Conservation (phyloP, 1,284 basidiomycete species). For the Leccinum pachyderme region DNA sequence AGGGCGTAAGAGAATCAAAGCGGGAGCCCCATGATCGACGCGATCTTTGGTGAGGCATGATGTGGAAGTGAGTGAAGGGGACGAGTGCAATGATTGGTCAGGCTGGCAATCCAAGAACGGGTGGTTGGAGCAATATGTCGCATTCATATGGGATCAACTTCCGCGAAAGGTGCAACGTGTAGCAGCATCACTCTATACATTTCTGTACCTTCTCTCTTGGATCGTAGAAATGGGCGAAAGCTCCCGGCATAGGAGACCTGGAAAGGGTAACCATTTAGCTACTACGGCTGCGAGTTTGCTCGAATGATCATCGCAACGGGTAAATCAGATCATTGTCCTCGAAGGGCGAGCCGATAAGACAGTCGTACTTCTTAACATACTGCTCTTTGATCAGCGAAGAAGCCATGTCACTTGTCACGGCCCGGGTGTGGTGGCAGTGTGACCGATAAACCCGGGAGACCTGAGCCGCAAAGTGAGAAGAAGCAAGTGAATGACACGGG, state of each 20-base stretch:
- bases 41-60: constrained; percentile 43
- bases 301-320: constrained; percentile 7
- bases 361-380: constrained; percentile 27
- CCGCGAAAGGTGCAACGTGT: constrained; percentile 21
- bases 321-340: constrained; percentile 16
- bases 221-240: constrained; percentile 17
- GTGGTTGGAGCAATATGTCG: constrained; percentile 20
- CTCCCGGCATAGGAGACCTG: constrained; percentile 10
- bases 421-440: background rate
- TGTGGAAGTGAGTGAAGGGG: constrained; percentile 7
- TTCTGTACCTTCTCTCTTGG: constrained; percentile 30
- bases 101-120: constrained; percentile 23
- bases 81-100: constrained; percentile 11
- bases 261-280: constrained; percentile 18
- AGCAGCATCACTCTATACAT: constrained; percentile 28
- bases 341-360: constrained; percentile 19
- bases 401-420: constrained; percentile 5
- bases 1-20: constrained; percentile 52
- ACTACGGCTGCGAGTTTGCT: constrained; percentile 14
- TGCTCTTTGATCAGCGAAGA: constrained; percentile 26
- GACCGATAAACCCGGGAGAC: background rate
- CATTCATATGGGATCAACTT: constrained; percentile 21
- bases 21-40: constrained; percentile 66
- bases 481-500: background rate
- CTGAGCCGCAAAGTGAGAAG: background rate